Base-by-base conservation (phyloP, 2,329 filamentous ascomycete species). In the Phaeoacremonium minimum region DNA sequence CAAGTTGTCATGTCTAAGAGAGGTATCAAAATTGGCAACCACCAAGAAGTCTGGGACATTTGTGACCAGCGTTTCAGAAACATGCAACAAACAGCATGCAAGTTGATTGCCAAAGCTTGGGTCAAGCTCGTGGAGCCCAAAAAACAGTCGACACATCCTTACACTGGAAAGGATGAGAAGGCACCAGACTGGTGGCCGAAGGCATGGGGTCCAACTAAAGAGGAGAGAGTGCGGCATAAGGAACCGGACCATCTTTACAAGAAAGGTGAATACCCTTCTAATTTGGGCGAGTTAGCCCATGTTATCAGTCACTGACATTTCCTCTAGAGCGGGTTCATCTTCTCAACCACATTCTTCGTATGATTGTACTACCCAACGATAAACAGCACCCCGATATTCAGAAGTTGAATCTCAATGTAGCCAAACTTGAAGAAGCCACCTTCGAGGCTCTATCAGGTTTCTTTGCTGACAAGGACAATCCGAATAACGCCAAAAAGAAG, bases 181-280 rank as follows among this genome's bases (percentile, higher is more conserved):
- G 74, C 74, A 2, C 78, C 80, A 1, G 73, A 74, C 35, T 85
- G 81, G 81, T 85, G 81, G 81, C 80, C 80, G 3, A 67, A 73
- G 51, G 61, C 67, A 6, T 71, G 73, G 69, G 66, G 73, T 0
- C 50, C 58, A 2, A 64, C 66, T 1, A 67, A 70, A 38, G 64
- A 72, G 22, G 67, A 76, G 32, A 69, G 67, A 30, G 77, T 85
- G 35, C 69, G 76, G 11, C 83, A 87, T 54, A 83, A 77, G 50
- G 84, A 88, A 56, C 85, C 84, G 1, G 84, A 88, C 49, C 85
- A 88, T 58, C 62, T 86, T 32, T 75, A 75, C 48, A 86, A 83
- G 53, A 66, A 72, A 50, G 80, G 83, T 85, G 57, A 50, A 64
- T 50, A 20, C 3, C 15, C 15, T 28, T n/a, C n/a, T n/a, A n/a